Base-by-base conservation (phyloP, 805 yeast genomes). In the Starmerella sp. region DNA sequence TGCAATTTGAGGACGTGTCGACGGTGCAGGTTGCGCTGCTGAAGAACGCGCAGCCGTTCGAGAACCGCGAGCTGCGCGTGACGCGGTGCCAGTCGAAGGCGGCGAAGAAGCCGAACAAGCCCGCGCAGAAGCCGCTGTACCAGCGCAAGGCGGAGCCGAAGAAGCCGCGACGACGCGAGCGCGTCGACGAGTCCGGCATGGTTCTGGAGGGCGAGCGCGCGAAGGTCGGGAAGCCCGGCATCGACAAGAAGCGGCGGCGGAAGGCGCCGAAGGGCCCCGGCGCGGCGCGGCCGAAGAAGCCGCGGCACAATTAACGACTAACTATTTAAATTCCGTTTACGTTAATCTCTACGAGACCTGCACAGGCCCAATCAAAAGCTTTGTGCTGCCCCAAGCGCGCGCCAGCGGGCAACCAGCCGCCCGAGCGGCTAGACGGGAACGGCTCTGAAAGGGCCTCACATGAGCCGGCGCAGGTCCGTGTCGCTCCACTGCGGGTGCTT, bases 11-110 rank as follows among this genome's bases (percentile, higher is more conserved):
- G 57, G 74, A 71, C 63, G 69, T 79, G 53, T 70, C 83, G 54
- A 75, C 82, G 43, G 96, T 93, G 9, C 81, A 82, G 59, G 85
- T 86, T 66, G 97, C 96, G 0, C 70, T 93, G 53, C 70, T 88
- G 56, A 72, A 87, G 57, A 79, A 90, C 68, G 91, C 80, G 47
- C 82, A 86, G 71, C 79, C 81, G 56, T 68, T 80, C 60, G 64
- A 58, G 1, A 64, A 62, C 45, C 74, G 97, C 61, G 80, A 81
- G 60, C 75, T 93, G 62, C 80, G 98, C 67, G 83, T 91, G 41
- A 69, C 83, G 34, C 78, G 96, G 63, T 81, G 86, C 62, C 82
- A 81, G 37, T 32, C 52, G 29, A 50, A 49, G 44, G 50, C 48
- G 14, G 39, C 50, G 38, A 41, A 43, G 30, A 51, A 48, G 44